Evolutionary conservation across 2,329 filamentous ascomycete genomes (phyloP).

Genomic region (Aureobasidium sp.): DNA sequence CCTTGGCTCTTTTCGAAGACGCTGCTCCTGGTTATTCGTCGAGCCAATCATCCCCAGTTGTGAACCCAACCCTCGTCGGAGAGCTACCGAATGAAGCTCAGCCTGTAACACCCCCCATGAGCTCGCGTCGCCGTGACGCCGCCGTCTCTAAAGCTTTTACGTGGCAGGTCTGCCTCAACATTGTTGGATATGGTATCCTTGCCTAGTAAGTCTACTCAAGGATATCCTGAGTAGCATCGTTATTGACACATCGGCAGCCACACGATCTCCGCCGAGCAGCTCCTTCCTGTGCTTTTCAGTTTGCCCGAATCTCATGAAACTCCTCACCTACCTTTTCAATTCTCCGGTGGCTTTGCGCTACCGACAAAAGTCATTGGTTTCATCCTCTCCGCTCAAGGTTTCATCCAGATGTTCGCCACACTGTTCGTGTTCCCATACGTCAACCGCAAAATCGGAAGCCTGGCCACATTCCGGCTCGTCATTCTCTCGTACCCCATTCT

Average conservation of each 20-base stretch:
- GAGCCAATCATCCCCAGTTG: constrained; percentile 45
- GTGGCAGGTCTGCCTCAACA: constrained; percentile 74
- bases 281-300: constrained; percentile 86
- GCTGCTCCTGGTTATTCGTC: constrained; percentile 60
- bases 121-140: constrained; percentile 27
- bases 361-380: constrained; percentile 76
- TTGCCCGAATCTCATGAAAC: constrained; percentile 46
- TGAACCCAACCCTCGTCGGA: constrained; percentile 24
- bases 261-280: constrained; percentile 91
- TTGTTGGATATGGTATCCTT: constrained; percentile 81
- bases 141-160: constrained; percentile 61
- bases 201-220: constrained; percentile 63
- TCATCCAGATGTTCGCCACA: constrained; percentile 82
- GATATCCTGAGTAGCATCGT: constrained; percentile 4
- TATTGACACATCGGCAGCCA: constrained; percentile 50
- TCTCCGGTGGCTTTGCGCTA: constrained; percentile 77
- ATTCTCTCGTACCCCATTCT: constrained; percentile 77
- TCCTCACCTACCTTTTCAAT: constrained; percentile 71
- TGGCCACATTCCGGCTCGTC: constrained; percentile 73
- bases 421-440: constrained; percentile 75
- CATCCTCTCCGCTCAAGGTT: constrained; percentile 79
- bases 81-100: constrained; percentile 34
- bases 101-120: constrained; percentile 17
- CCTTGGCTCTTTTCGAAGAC: constrained; percentile 54
- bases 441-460: constrained; percentile 64